These are phyloP conservation scores for Leccinum pellstonianum DNA, from an alignment of 768 basidiomycete genomes.

Conservation along the genomic window DNA sequence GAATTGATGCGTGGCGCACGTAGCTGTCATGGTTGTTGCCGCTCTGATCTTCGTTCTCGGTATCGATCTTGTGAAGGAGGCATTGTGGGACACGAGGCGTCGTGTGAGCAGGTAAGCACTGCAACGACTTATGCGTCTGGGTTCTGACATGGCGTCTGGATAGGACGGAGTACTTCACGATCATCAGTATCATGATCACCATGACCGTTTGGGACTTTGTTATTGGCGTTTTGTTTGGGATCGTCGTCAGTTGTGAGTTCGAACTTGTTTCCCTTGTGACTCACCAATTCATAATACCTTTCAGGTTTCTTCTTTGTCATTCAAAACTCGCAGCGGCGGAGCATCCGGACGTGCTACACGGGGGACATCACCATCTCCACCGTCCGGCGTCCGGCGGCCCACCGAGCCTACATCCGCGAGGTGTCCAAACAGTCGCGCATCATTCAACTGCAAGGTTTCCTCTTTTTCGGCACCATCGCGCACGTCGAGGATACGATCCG, in stretches of 20 bases:
- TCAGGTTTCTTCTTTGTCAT: constrained; percentile 95
- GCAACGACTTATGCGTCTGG: not conserved
- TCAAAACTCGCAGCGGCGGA: constrained; percentile 81
- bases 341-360: constrained; percentile 80
- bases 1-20: not conserved
- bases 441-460: constrained; percentile 86
- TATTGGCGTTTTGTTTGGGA: constrained; percentile 87
- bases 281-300: not conserved
- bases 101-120: constrained; percentile 70
- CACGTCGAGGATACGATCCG: constrained; percentile 87
- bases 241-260: constrained; percentile 80
- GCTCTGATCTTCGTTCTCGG: constrained; percentile 94
- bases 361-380: constrained; percentile 87
- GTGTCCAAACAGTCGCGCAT: constrained; percentile 91
- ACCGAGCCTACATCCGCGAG: constrained; percentile 87
- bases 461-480: constrained; percentile 93
- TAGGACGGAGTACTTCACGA: constrained; percentile 80
- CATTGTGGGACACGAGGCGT: constrained; percentile 92
- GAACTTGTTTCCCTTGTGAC: not conserved
- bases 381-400: constrained; percentile 83
- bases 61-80: constrained; percentile 92
- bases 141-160: constrained; percentile 10
- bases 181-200: constrained; percentile 80
- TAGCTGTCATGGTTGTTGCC: constrained; percentile 89
- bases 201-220: constrained; percentile 98